phyloP scores from a whole-genome alignment of 164 flowering plant species.

The Macadamia tetraphylla region DNA sequence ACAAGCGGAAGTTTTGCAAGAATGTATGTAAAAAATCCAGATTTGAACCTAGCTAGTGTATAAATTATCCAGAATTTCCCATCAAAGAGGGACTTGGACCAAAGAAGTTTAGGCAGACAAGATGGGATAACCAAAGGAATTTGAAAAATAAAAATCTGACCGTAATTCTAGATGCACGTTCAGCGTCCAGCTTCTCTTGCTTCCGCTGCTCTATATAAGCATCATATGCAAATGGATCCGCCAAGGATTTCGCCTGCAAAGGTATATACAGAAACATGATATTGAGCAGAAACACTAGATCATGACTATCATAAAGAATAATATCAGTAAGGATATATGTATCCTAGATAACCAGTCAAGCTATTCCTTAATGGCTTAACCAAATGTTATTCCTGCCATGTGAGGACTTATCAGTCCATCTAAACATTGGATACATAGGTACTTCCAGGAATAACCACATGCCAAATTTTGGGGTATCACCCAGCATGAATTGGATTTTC shows the following conservation, averaged over 20 bases:
- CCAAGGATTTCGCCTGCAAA: slow-evolving; percentile 60
- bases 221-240: slow-evolving; percentile 70
- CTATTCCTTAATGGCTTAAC: too few relatives aligned
- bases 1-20: neutral
- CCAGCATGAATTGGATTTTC: too few relatives aligned
- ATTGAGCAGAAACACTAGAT: neutral
- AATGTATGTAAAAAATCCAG: neutral
- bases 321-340: too few relatives aligned
- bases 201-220: slow-evolving; percentile 58
- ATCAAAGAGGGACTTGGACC: neutral
- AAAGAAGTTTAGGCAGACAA: neutral
- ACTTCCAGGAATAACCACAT: too few relatives aligned
- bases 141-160: slow-evolving; percentile 30
- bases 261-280: slow-evolving; percentile 7
- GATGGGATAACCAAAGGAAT: neutral
- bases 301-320: neutral
- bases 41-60: neutral
- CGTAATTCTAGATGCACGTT: slow-evolving; percentile 66
- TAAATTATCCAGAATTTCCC: neutral
- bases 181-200: slow-evolving; percentile 63
- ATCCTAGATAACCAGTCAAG: too few relatives aligned
- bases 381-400: too few relatives aligned
- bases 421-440: too few relatives aligned
- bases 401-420: too few relatives aligned
- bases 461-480: too few relatives aligned